These are phyloP conservation scores for Bryoerythrophyllum caledonicum DNA, from an alignment of 225 moss, liverwort and hornwort species.

Conservation along the genomic window DNA sequence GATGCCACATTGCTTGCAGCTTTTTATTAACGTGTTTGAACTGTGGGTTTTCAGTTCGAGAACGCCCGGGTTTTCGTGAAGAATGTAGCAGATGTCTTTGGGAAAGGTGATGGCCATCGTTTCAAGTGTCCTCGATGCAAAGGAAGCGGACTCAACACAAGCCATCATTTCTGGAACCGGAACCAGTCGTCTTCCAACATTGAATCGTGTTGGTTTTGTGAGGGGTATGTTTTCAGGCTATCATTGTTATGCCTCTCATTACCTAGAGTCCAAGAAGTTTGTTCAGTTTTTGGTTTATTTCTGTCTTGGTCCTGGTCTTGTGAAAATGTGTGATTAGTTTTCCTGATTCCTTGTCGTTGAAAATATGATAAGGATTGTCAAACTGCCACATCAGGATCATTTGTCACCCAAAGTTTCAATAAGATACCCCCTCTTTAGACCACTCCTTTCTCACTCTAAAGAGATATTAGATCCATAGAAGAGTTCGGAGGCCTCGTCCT, in stretches of 20 bases:
- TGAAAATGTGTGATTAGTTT: background rate
- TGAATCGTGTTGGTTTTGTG: slow-evolving; percentile 88
- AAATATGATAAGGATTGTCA: no score
- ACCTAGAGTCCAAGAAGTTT: slow-evolving; percentile 19
- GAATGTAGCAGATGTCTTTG: slow-evolving; percentile 51
- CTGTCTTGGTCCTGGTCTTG: background rate
- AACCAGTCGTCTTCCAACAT: slow-evolving; percentile 39
- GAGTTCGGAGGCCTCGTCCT: no score
- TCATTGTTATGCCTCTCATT: slow-evolving; percentile 6
- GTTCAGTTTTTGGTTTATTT: background rate
- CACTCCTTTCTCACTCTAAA: no score
- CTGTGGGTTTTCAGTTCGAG: slow-evolving; percentile 59
- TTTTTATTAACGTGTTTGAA: background rate
- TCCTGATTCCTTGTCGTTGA: no score
- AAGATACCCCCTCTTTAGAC: no score
- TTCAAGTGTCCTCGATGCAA: slow-evolving; percentile 80
- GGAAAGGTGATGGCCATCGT: slow-evolving; percentile 62
- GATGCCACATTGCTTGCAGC: background rate
- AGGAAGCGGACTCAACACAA: slow-evolving; percentile 60
- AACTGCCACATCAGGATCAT: no score
- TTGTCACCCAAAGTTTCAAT: background rate
- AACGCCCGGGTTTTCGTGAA: slow-evolving; percentile 55
- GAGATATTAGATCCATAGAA: no score
- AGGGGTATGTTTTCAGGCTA: slow-evolving; percentile 56
- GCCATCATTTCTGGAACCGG: slow-evolving; percentile 37